Conservation (phyloP, 2,329 filamentous ascomycete genomes). For the Cladobotryum protrusum region DNA sequence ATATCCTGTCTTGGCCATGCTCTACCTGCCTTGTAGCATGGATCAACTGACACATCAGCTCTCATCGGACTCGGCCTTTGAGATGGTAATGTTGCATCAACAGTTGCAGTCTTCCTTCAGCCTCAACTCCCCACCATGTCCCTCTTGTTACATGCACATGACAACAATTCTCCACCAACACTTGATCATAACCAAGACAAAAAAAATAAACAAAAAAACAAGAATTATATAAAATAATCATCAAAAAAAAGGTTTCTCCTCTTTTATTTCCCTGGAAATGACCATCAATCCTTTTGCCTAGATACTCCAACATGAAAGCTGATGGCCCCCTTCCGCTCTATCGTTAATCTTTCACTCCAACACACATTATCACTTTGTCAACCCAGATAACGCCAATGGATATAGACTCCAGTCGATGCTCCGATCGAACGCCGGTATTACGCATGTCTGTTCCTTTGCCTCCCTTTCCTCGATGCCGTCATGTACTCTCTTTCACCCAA, state of each 20-base stretch:
- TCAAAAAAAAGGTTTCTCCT: neutral
- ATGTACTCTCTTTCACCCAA: conserved; percentile 4
- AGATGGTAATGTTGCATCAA: no score
- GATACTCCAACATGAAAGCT: conserved; percentile 2
- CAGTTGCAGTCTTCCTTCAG: no score
- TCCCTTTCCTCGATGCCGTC: conserved; percentile 1
- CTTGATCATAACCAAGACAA: no score
- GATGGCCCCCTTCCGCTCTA: conserved; percentile 1
- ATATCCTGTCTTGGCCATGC: no score
- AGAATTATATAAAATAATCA: neutral
- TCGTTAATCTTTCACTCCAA: conserved; percentile 2
- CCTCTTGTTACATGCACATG: no score
- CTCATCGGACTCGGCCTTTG: no score
- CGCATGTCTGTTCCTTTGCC: conserved; percentile 5
- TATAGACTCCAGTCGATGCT: conserved; percentile 13
- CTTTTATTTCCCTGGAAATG: neutral
- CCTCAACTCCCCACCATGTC: no score
- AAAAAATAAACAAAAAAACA: neutral
- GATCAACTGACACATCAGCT: no score
- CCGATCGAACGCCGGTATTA: conserved; percentile 13
- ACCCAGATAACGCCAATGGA: conserved; percentile 13
- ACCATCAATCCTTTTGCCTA: neutral
- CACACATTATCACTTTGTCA: conserved; percentile 10
- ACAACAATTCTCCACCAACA: no score
- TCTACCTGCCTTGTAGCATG: no score